phyloP scores from a whole-genome alignment of 2,329 filamentous ascomycete species.

The Davidsoniella eucalypti region DNA sequence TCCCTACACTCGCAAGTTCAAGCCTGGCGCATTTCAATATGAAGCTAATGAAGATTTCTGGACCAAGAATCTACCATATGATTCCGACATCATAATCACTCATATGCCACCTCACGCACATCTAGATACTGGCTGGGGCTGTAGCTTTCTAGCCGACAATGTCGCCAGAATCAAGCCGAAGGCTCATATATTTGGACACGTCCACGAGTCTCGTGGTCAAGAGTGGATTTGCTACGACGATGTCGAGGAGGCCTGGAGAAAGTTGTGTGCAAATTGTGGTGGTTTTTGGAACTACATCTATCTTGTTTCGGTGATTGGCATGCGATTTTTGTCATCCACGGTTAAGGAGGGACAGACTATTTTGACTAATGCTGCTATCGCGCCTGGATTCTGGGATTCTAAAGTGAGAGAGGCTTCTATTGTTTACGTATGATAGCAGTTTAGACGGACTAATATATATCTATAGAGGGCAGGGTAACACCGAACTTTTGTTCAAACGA shows the following conservation, averaged over 20 bases:
- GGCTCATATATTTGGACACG: constrained; percentile 11
- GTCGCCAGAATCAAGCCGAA: constrained; percentile 4
- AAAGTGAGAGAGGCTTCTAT: background rate
- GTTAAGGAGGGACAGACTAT: background rate
- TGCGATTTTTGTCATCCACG: too few relatives aligned
- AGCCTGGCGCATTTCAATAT: constrained; percentile 29
- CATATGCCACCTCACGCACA: constrained; percentile 23
- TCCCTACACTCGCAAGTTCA: constrained; percentile 20
- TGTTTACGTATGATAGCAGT: background rate
- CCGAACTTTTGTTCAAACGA: too few relatives aligned
- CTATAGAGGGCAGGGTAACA: too few relatives aligned
- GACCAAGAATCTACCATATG: constrained; percentile 15
- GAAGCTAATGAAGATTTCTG: constrained; percentile 17
- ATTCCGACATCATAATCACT: constrained; percentile 24
- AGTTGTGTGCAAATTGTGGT: too few relatives aligned
- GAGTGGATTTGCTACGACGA: constrained; percentile 60
- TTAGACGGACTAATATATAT: too few relatives aligned
- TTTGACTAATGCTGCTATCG: constrained; percentile 8
- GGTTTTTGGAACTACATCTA: too few relatives aligned
- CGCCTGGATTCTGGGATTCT: constrained; percentile 1
- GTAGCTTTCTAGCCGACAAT: constrained; percentile 15
- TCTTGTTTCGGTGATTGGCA: too few relatives aligned
- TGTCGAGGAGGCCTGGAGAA: constrained; percentile 36
- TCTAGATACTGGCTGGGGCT: constrained; percentile 22
- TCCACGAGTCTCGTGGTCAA: constrained; percentile 43